Evolutionary conservation across 805 yeast genomes (phyloP), one percentile per base, ranked within the genome.

Genomic region (Helenozyma rhizophorensis): DNA sequence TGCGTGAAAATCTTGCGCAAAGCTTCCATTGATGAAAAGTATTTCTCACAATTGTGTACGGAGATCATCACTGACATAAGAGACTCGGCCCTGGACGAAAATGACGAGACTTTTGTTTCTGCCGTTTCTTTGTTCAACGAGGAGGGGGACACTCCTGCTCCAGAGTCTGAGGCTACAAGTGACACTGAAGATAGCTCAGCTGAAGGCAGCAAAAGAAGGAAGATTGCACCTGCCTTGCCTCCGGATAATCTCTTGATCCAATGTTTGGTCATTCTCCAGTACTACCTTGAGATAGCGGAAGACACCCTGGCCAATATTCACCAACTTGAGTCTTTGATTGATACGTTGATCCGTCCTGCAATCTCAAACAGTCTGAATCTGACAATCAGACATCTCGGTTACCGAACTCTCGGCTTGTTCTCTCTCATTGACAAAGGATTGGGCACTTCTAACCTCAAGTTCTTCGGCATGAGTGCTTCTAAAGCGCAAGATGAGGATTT

Each of bases 51-150:
- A 23, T 81, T 87, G 77, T 71, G 83, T 13, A 75, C 83, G n/a
- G 97, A 90, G 65, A 76, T 87, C 12, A 78, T 88, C 23, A 78
- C 86, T 25, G 97, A 89, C 64, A 68, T 89, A 30, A 74, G 86
- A 53, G 96, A 88, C 54, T 70, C 78, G 7, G 73, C 69, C 19
- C 48, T 54, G 32, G 70, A 64, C 23, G 78, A 71, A 30, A 53
- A 39, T 21, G 50, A 46, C 25, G 58, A 49, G 14, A 48, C 58
- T 1, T 53, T 53, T 24, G 49, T 51, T 14, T 53, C 57, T 2
- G 58, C 58, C 9, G 45, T 37, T 15, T 51, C 55, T 3, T 43
- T 51, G 11, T 42, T 48, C 29, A 51, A 36, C 9, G 55, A 48
- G 9, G 53, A 40, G 4, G 45, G 38, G 1, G 51, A 44, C 6